Evolutionary conservation across 495 filamentous ascomycete genomes (phyloP).

Genomic region (Pseudevernia furfuracea): DNA sequence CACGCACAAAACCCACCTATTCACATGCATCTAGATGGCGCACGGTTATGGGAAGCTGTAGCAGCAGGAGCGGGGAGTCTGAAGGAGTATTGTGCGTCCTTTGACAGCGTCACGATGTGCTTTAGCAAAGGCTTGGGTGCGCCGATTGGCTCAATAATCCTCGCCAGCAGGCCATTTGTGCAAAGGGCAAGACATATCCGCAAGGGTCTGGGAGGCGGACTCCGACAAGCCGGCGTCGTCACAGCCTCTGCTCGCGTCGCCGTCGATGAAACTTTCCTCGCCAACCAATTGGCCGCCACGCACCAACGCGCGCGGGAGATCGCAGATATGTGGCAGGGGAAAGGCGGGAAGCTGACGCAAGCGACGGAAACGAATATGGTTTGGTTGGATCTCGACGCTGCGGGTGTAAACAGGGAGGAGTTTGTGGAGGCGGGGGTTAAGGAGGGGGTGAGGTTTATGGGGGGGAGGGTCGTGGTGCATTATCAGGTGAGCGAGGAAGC

Average conservation of each 20-base stretch:
- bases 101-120: constrained; percentile 77
- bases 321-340: constrained; percentile 52
- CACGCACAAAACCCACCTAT: constrained; percentile 48
- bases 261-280: constrained; percentile 50
- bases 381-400: constrained; percentile 68
- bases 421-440: constrained; percentile 22
- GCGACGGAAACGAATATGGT: constrained; percentile 82
- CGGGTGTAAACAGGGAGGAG: constrained; percentile 17
- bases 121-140: constrained; percentile 88
- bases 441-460: constrained; percentile 23
- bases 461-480: constrained; percentile 25
- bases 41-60: constrained; percentile 73
- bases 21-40: constrained; percentile 76
- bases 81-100: constrained; percentile 58
- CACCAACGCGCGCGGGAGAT: constrained; percentile 60
- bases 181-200: constrained; percentile 69
- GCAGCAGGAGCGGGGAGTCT: constrained; percentile 48
- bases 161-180: constrained; percentile 58
- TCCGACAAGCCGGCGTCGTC: constrained; percentile 57
- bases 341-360: constrained; percentile 42
- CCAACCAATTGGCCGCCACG: constrained; percentile 51
- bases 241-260: constrained; percentile 42
- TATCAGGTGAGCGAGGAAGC: constrained; percentile 25
- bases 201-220: constrained; percentile 78
- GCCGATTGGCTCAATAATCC: constrained; percentile 73